Evolutionary conservation across 2,329 filamentous ascomycete species (phyloP), one percentile per base, ranked within the genome.

Genomic region (Colletotrichum sp.): DNA sequence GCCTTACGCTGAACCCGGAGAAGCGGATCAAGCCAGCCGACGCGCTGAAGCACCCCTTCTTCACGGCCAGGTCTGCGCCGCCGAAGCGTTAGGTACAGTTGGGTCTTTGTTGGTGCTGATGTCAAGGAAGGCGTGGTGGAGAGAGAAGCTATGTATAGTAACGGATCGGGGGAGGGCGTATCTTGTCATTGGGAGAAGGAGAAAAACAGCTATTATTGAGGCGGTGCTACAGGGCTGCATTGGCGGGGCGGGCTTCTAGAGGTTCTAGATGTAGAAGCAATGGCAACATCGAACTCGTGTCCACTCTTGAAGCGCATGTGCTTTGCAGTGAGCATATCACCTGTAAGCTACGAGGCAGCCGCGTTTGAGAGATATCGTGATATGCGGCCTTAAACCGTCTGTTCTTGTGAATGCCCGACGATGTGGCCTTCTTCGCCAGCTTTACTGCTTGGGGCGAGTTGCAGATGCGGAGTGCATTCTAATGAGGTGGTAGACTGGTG

Each of bases 41-140:
- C 81, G 97, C 97, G 65, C 87, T 98, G 80, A 93, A 93, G 81
- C 96, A 98, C 87, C 94, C 94, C 2, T 98, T 98, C 85, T 95
- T 98, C 80, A 87, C 86, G 30, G 86, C 89, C 28, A 85, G 84
- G 82, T 81, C 83, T 71, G 76, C 70, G 55, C 75, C 72, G 36
- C 66, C 73, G 36, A 79, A 75, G 75, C 79, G 79, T 71, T 82
- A 76, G 79, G 32, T 18, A 18, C 55, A 13, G 55, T 58, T 12
- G 60, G n/a, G 43, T 52, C 9, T 27, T 27, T 30, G 15, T 28
- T 25, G 61, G 16, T 39, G 70, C 25, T 28, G 39, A 34, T 48
- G 48, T 75, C 39, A 56, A 18, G 22, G 27, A 13, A 10, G 13
- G 25, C 27, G 34, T 61, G 8, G 25, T 28, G 58, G 28, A 32